phyloP scores from a whole-genome alignment of 1,284 basidiomycete species.

The Phellopilus nigrolimitatus region DNA sequence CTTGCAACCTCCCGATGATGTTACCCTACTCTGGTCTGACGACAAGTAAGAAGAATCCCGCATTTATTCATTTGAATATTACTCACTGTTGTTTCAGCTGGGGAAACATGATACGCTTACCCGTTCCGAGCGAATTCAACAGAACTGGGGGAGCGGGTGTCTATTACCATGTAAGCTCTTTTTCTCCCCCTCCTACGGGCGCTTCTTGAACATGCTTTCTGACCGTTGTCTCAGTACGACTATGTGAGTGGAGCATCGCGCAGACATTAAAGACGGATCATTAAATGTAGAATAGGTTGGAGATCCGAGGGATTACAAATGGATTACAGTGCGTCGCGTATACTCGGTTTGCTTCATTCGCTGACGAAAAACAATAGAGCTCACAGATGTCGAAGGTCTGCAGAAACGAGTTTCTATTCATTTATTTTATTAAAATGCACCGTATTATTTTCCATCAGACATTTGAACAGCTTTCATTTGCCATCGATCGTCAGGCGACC shows the following conservation, averaged over 20 bases:
- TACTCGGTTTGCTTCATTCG: slow-evolving; percentile 12
- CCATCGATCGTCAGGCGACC: slow-evolving; percentile 51
- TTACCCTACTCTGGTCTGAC: slow-evolving; percentile 56
- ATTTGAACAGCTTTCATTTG: slow-evolving; percentile 58
- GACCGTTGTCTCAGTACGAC: slow-evolving; percentile 35
- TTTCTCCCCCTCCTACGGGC: background rate
- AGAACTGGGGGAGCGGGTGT: slow-evolving; percentile 62
- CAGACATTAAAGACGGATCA: background rate
- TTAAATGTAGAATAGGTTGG: slow-evolving; percentile 38
- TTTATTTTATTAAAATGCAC: background rate
- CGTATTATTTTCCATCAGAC: slow-evolving; percentile 34
- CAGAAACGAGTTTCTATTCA: no score
- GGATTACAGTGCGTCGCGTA: slow-evolving; percentile 42
- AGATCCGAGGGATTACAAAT: slow-evolving; percentile 54
- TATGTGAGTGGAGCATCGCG: slow-evolving; percentile 32
- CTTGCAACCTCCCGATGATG: slow-evolving; percentile 49
- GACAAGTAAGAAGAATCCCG: slow-evolving; percentile 42
- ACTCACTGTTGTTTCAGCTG: slow-evolving; percentile 35
- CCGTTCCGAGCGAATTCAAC: slow-evolving; percentile 45
- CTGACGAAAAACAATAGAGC: slow-evolving; percentile 27
- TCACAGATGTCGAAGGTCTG: slow-evolving; percentile 43
- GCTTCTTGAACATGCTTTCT: slow-evolving; percentile 2
- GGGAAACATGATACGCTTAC: slow-evolving; percentile 57
- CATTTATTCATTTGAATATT: background rate
- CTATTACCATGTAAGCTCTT: slow-evolving; percentile 58